Conservation (phyloP, 1,284 basidiomycete species). For the Boletus subluridellus region DNA sequence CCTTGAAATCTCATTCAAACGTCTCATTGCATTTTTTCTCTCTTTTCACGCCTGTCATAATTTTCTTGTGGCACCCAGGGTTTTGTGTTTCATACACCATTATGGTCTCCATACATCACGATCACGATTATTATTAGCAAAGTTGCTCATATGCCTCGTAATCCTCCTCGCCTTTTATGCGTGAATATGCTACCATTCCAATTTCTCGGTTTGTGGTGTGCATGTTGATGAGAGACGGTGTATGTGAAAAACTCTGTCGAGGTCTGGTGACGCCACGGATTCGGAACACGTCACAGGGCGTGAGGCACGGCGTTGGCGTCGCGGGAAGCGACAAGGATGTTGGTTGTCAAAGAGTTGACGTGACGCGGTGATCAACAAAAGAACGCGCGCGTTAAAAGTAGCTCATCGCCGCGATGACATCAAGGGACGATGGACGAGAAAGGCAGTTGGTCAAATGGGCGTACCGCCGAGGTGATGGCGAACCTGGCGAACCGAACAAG, state of each 20-base stretch:
- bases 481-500: background rate
- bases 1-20: background rate
- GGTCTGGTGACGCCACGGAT: background rate
- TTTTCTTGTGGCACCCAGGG: constrained; percentile 16
- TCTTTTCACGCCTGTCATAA: background rate
- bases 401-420: background rate
- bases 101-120: constrained; percentile 15
- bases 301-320: constrained; percentile 6
- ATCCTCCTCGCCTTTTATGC: constrained; percentile 17
- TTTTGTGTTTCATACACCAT: constrained; percentile 10
- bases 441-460: background rate
- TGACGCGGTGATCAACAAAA: constrained; percentile 17
- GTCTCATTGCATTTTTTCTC: constrained; percentile 6
- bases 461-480: constrained; percentile 12
- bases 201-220: background rate
- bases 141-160: constrained; percentile 18
- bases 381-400: constrained; percentile 5
- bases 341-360: constrained; percentile 4
- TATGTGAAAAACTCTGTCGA: background rate
- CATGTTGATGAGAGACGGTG: background rate
- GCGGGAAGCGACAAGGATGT: constrained; percentile 1
- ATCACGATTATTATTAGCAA: constrained; percentile 25
- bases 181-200: constrained; percentile 22
- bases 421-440: constrained; percentile 6
- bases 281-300: background rate